Evolutionary conservation across 202 grass and related monocot species (phyloP), one percentile per base, ranked within the genome.

Genomic region (Carex sylvatica): DNA sequence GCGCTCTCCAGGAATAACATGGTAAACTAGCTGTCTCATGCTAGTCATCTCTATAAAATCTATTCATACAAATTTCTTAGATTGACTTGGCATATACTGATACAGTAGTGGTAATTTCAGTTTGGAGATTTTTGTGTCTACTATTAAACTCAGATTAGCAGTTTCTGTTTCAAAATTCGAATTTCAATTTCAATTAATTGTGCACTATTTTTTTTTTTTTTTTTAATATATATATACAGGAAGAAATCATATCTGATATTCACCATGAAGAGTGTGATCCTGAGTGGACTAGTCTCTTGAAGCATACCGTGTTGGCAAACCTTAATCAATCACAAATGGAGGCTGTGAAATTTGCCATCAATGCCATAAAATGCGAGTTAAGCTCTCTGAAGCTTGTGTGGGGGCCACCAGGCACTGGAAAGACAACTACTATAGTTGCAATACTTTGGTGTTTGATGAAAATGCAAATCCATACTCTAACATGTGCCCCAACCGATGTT

Each of bases 371-470:
- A 61, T 87, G 88, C 61, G 6, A 59, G 5, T 82, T 8, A 26
- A 86, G 87, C 75, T 78, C 79, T 36, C 68, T 88, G 2, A 89
- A 93, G 84, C 93, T 97, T 86, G 86, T 97, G 80, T 91, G 93
- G 89, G 93, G 93, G 0, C 93, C 93, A 58, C 93, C 91, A 60
- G 91, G 93, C 80, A 93, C 91, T 52, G 89, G 94, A 33, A 93
- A 97, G 73, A 97, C 94, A 23, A 97, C 87, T 68, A 91, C 86
- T 0, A 70, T 89, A 38, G 81, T 85, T 58, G 40, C 89, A 42
- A 35, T 97, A 22, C 58, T 97, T 26, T 97, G 85, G 83, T 68
- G 26, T 77, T 73, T 97, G 81, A 66, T 78, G 12, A 36, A 64
- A 51, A 12, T 91, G 85, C 89, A 93, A 82, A 85, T 85, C 86